Percentiles rank a stretch among this genome's conserved stretches.
phyloP scores from a whole-genome alignment of 805 yeast genomes.

The Saccharomycopsis fermentans region DNA sequence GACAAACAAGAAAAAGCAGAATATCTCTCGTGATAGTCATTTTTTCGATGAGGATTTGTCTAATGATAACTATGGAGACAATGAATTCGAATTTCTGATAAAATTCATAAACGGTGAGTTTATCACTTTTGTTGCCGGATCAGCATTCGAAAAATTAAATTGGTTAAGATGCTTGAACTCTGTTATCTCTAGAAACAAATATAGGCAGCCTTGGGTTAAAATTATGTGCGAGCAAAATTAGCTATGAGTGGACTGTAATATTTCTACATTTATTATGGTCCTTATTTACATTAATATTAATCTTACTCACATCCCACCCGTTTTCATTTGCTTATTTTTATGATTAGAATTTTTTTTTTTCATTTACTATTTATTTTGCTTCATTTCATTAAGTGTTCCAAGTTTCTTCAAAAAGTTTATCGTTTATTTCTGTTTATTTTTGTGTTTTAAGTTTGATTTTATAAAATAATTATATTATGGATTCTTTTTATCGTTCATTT shows the following conservation, averaged over 20 bases:
- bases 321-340: too few species aligned
- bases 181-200: neutral
- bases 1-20: neutral
- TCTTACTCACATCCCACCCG: too few species aligned
- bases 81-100: neutral
- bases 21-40: neutral
- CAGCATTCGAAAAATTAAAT: neutral
- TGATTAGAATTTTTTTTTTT: too few species aligned
- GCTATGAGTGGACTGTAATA: neutral
- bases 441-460: too few species aligned
- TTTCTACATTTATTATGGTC: too few species aligned
- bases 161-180: constrained; percentile 1
- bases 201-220: neutral
- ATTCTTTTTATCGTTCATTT: too few species aligned
- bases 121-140: neutral
- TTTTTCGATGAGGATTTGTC: neutral
- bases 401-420: too few species aligned
- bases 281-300: too few species aligned
- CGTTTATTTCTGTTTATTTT: too few species aligned
- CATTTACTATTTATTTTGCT: too few species aligned
- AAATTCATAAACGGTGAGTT: neutral
- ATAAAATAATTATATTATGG: too few species aligned
- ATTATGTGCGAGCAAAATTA: neutral
- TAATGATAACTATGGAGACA: neutral
- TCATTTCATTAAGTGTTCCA: too few species aligned